Base-by-base conservation (phyloP, 805 yeast species). In the Kuraishia molischiana region DNA sequence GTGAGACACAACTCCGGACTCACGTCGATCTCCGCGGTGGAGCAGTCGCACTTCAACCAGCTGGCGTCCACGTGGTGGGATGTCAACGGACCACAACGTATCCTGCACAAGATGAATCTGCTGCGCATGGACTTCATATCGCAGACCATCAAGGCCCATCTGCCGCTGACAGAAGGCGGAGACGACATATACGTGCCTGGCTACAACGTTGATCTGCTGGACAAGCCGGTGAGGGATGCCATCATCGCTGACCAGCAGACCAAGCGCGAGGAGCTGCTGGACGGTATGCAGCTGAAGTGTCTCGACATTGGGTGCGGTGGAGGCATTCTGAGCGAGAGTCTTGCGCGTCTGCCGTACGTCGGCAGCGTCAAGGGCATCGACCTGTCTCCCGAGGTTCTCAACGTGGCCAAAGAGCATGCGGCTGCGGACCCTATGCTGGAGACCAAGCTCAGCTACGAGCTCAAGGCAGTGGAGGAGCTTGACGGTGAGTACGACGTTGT, bases 31-130 rank as follows among this genome's bases (percentile, higher is more conserved):
- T 69, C 77, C 0, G 62, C 61, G 5, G 75, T 77, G 4, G 97
- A 90, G 53, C 66, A 79, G 56, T 59, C 70, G 8, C 97, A 92
- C 58, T 92, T 92, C 59, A 77, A 84, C 48, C 74, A 79, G 24
- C 66, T 92, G 33, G 98, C 99, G 1, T 67, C 81, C n/a, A 60
- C 85, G n/a, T 92, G 99, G 99, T 92, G 99, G 98, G 95, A 92
- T 49, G 77, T 84, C 11, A 61, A 78, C 45, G 98, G 98, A 0
- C 82, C 97, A 1, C 97, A 92, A 54, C 65, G 98, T 29, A 85
- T 92, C 39, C 69, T 92, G 32, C 97, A 92, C 60, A 84, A 87
- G 60, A 90, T 92, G 98, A 92, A 92, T 55, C 64, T 85, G 36
- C 66, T 85, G 38, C 65, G 98, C 44, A 72, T 90, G 82, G 96